A percentile compares a stretch with the other conserved stretches of the same genome.
phyloP scores from a whole-genome alignment of 176 grass and related monocot species.

The Microstegium vimineum region DNA sequence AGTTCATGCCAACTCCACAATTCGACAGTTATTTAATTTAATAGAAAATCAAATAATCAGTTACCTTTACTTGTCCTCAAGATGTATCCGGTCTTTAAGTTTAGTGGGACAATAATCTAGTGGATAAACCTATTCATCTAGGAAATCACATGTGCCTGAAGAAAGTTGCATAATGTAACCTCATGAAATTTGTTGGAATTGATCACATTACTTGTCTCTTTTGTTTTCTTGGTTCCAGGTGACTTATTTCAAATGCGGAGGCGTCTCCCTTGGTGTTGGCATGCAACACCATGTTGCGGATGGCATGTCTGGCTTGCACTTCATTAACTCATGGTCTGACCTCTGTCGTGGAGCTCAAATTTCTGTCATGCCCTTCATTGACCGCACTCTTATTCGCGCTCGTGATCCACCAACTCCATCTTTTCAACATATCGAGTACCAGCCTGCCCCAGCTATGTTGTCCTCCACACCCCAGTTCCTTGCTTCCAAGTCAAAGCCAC shows the following conservation, averaged over 20 bases:
- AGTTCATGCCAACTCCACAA: background rate
- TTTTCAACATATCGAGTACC: constrained; percentile 81
- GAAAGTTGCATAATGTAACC: background rate
- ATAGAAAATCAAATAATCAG: background rate
- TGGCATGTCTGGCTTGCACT: constrained; percentile 76
- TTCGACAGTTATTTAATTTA: background rate
- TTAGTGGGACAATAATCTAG: background rate
- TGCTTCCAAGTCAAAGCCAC: constrained; percentile 12
- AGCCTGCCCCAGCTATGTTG: constrained; percentile 62
- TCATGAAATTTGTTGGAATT: background rate
- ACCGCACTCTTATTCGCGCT: constrained; percentile 65
- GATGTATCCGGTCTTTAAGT: background rate
- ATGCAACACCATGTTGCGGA: constrained; percentile 87
- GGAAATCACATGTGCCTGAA: background rate
- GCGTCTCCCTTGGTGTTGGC: constrained; percentile 75
- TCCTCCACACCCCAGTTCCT: constrained; percentile 12
- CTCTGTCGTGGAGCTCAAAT: constrained; percentile 55
- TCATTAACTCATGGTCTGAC: constrained; percentile 95
- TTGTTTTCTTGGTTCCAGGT: constrained; percentile 41
- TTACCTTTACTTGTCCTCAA: background rate
- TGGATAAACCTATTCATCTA: background rate
- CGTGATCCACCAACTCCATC: constrained; percentile 58
- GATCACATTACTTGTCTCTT: background rate
- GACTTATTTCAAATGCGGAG: constrained; percentile 88
- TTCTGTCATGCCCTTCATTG: constrained; percentile 52